Evolutionary conservation across 2,329 filamentous ascomycete genomes (phyloP), one percentile per base, ranked within the genome.

Genomic region (Phaeosphaeria sp.): DNA sequence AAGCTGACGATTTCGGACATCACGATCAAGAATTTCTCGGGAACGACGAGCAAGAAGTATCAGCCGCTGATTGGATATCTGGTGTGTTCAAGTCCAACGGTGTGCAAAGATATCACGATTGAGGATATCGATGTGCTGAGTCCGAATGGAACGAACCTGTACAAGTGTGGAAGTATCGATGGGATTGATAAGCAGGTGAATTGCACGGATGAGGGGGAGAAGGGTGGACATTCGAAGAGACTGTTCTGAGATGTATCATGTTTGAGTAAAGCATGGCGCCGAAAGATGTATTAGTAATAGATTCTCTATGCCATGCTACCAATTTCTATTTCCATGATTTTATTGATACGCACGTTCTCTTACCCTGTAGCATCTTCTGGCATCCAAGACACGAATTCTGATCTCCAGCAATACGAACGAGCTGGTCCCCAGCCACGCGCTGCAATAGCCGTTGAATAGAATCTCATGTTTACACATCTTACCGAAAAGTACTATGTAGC

Each of bases 1-100:
- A 81, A 79, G 15, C 68, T 87, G 57, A 84, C 81, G 11, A 86
- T 87, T 61, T 79, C 79, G 18, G 81, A 87, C 58, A 76, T 89
- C 47, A 75, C 79, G 4, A 84, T 89, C 67, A 83, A 79, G 58
- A 83, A 87, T 61, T 83, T 89, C 68, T 73, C 74, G 21, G 86
- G 86, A 0, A 84, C 78, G 1, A 87, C 86, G 1, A 80, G 77
- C 63, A 73, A 67, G 33, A 80, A 79, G 62, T 76, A 78, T 56
- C 71, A 77, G 30, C 79, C 79, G 8, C 67, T 78, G 2, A 74
- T 77, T 4, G 80, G 79, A 5, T 79, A 79, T 53, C 58, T 81
- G n/a, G 76, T 80, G 6, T 82, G 80, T 71, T 78, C 75, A 8
- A 79, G 76, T 56, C 71, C 73, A 2, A 75, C 72, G 18, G 85